These are phyloP conservation scores for Eimeria tenella DNA, from an alignment of 169 alveolate genomes.

Conservation along the genomic window DNA sequence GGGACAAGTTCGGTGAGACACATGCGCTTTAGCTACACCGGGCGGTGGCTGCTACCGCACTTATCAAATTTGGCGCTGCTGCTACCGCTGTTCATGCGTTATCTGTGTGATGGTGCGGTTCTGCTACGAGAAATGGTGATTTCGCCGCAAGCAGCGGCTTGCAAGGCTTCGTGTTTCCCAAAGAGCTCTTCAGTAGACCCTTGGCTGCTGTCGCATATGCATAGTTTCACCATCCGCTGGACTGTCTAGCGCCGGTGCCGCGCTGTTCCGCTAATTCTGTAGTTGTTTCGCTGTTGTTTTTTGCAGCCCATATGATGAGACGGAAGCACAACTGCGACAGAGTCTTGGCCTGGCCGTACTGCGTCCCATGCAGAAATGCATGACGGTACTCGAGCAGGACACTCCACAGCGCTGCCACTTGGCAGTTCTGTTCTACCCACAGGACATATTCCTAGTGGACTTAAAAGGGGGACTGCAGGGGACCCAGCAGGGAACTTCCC, in stretches of 20 bases:
- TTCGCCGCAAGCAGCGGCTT: too few relatives aligned
- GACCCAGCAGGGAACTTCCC: background rate
- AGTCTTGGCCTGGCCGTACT: slow-evolving; percentile 62
- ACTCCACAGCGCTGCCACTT: slow-evolving; percentile 17
- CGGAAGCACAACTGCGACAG: slow-evolving; percentile 76
- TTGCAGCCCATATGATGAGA: slow-evolving; percentile 77
- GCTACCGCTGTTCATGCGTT: background rate
- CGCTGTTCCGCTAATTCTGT: background rate
- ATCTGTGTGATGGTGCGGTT: background rate
- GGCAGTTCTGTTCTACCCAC: slow-evolving; percentile 73
- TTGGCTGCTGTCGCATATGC: too few relatives aligned
- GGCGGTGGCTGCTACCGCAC: background rate
- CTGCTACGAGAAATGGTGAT: too few relatives aligned
- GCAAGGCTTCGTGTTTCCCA: too few relatives aligned
- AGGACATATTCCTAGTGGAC: slow-evolving; percentile 48
- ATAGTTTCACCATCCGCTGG: too few relatives aligned
- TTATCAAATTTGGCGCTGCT: too few relatives aligned
- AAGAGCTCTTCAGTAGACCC: too few relatives aligned
- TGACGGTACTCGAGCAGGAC: slow-evolving; percentile 58
- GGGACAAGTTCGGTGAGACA: background rate
- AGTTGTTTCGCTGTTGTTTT: background rate
- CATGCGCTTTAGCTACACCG: background rate
- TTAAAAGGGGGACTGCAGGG: slow-evolving; percentile 23
- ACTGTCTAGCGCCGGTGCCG: too few relatives aligned
- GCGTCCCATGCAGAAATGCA: slow-evolving; percentile 70